phyloP scores from a whole-genome alignment of 805 yeast species.

The Metschnikowia arizonensis region DNA sequence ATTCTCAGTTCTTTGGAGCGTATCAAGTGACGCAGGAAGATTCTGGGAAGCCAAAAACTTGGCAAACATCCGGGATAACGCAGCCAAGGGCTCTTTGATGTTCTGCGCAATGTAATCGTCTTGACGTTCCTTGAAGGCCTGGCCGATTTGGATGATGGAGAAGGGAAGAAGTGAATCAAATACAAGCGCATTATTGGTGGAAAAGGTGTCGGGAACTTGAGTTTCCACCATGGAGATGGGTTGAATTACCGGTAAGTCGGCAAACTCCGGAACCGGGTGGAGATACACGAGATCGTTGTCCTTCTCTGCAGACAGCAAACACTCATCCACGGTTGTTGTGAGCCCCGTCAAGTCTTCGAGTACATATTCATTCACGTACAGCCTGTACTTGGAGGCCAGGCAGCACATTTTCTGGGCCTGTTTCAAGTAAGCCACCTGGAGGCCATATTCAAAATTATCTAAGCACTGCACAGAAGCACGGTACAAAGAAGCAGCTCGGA shows the following conservation, averaged over 20 bases:
- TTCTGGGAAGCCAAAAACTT: constrained; percentile 44
- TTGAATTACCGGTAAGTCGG: constrained; percentile 38
- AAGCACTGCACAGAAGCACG: constrained; percentile 53
- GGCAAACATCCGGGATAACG: constrained; percentile 43
- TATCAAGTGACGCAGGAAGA: constrained; percentile 62
- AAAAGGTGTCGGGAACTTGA: constrained; percentile 23
- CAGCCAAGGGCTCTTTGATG: constrained; percentile 43
- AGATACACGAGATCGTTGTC: constrained; percentile 81
- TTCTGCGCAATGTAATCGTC: constrained; percentile 47
- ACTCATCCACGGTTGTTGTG: constrained; percentile 38
- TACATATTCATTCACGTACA: constrained; percentile 41
- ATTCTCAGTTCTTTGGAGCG: constrained; percentile 52
- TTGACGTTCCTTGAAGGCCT: constrained; percentile 65
- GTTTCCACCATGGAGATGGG: constrained; percentile 58
- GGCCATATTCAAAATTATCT: constrained; percentile 57
- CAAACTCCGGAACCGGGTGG: constrained; percentile 52
- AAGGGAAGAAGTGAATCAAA: constrained; percentile 67
- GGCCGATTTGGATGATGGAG: constrained; percentile 58
- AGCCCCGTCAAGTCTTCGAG: constrained; percentile 53
- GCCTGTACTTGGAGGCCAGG: constrained; percentile 37
- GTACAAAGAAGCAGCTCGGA: constrained; percentile 65
- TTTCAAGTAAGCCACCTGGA: constrained; percentile 57
- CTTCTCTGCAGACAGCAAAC: constrained; percentile 54
- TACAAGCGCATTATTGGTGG: constrained; percentile 16
- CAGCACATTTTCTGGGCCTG: constrained; percentile 38